phyloP scores from a whole-genome alignment of 768 basidiomycete genomes.

The Macrolepiota dolichaula region DNA sequence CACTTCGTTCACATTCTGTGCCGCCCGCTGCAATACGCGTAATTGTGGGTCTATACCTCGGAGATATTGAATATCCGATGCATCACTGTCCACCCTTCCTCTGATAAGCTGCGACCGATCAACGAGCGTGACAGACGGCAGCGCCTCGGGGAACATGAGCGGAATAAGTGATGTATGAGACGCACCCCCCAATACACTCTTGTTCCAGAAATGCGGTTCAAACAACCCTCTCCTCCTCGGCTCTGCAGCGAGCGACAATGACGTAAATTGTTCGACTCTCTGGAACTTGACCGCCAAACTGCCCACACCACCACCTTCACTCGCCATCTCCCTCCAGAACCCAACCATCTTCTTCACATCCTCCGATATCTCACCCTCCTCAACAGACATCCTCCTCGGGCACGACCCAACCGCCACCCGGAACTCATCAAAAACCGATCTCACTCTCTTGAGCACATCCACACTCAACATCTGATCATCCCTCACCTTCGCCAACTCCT shows the following conservation, averaged over 20 bases:
- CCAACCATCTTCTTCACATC: conserved; percentile 48
- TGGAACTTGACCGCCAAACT: conserved; percentile 56
- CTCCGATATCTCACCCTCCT: conserved; percentile 36
- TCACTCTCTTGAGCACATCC: conserved; percentile 36
- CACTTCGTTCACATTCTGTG: conserved; percentile 27
- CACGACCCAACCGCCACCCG: conserved; percentile 49
- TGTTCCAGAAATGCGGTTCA: conserved; percentile 74
- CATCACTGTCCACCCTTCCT: conserved; percentile 67
- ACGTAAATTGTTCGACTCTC: conserved; percentile 77
- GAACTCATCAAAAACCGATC: conserved; percentile 49
- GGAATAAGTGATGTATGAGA: conserved; percentile 50
- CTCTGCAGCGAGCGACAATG: conserved; percentile 72
- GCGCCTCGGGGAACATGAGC: conserved; percentile 71
- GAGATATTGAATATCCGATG: conserved; percentile 59
- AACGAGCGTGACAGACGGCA: conserved; percentile 65
- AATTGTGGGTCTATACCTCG: conserved; percentile 46
- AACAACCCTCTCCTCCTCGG: conserved; percentile 71
- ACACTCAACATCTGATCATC: conserved; percentile 43
- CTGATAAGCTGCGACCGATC: conserved; percentile 64
- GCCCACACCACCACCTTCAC: conserved; percentile 33
- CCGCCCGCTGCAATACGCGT: conserved; percentile 28
- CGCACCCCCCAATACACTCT: conserved; percentile 23
- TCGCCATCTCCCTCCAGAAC: conserved; percentile 55
- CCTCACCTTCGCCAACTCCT: conserved; percentile 43
- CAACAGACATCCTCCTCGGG: conserved; percentile 34